Conservation (phyloP, 345 rosid species). For the Boechera divaricarpa region DNA sequence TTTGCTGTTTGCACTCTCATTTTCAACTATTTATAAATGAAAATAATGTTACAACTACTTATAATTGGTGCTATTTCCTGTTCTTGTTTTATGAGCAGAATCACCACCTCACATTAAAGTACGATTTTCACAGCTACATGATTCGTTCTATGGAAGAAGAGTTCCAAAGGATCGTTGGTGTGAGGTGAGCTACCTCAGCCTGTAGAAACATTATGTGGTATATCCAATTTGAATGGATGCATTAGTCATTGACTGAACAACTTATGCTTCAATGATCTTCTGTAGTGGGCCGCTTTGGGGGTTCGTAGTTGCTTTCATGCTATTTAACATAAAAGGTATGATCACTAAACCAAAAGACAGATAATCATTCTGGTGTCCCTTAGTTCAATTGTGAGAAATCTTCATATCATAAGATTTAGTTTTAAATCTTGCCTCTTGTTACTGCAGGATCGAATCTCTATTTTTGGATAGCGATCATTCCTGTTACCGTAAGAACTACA, state of each 20-base stretch:
- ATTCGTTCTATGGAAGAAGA: conserved; percentile 99
- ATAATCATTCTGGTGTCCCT: background rate
- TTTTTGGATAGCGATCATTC: conserved; percentile 96
- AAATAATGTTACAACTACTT: background rate
- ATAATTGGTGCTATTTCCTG: background rate
- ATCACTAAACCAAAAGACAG: background rate
- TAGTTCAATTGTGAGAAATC: background rate
- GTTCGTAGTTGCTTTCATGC: conserved; percentile 94
- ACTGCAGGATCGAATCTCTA: conserved; percentile 90
- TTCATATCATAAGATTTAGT: background rate
- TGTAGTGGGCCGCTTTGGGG: conserved; percentile 96
- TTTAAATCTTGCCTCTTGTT: conserved; percentile 8
- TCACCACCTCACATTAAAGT: conserved; percentile 70
- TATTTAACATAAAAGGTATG: conserved; percentile 86
- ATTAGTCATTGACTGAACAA: background rate
- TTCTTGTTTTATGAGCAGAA: conserved; percentile 60
- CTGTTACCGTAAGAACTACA: conserved; percentile 63
- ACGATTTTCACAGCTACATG: conserved; percentile 97
- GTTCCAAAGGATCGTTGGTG: conserved; percentile 91
- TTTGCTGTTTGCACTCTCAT: conserved; percentile 29
- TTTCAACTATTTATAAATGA: conserved; percentile 7
- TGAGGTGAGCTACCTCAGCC: conserved; percentile 59
- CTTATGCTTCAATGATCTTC: conserved; percentile 34
- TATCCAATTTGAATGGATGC: background rate
- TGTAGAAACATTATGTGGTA: background rate